Evolutionary conservation across 352 stramenopile species (phyloP), one percentile per base, ranked within the genome.

Genomic region (Peronospora destructor): DNA sequence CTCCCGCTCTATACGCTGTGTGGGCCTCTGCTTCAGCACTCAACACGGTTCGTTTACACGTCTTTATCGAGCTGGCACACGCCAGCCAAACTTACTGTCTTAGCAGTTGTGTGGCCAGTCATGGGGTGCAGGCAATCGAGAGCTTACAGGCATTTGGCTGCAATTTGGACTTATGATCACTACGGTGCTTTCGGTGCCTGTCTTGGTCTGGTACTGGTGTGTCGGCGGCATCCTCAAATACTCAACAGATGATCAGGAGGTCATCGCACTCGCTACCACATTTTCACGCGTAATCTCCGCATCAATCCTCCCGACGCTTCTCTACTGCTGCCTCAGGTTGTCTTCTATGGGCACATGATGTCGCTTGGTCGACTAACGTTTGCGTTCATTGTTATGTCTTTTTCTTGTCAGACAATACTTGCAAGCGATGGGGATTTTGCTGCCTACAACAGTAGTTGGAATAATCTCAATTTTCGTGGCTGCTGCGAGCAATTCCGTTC

Each of bases 181-280:
- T 23, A 76, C 52, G 10, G 39, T 79, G 29, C 57, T 87, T 40
- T 80, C 72, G 0, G 45, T 85, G 1, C 76, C 74, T 1, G 74
- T 87, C 6, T 59, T 73, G 13, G 28, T 76, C n/a, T 87, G 74
- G 74, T 88, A 86, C 47, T 89, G 78, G 73, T 81, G 64, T 45
- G 47, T 87, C 45, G 66, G 59, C 10, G 77, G 64, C 34, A 60
- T 84, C 42, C 70, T 89, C 38, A 56, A 76, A 49, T 78, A 73
- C 53, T 79, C 75, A 13, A 89, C 75, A 2, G 68, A 85, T 45
- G 74, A 90, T 38, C 28, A 47, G 8, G 59, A 72, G 10, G 72
- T 87, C 32, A 72, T 87, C 25, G 61, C 51, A 13, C 61, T 89
- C 13, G 78, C 73, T 17, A 64, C 63, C 13, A 65, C 49, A 4